A percentile compares a stretch with the other conserved stretches of the same genome.
These are phyloP conservation scores for Vigna unguiculata DNA, from an alignment of 306 rosid genomes.

Conservation along the genomic window DNA sequence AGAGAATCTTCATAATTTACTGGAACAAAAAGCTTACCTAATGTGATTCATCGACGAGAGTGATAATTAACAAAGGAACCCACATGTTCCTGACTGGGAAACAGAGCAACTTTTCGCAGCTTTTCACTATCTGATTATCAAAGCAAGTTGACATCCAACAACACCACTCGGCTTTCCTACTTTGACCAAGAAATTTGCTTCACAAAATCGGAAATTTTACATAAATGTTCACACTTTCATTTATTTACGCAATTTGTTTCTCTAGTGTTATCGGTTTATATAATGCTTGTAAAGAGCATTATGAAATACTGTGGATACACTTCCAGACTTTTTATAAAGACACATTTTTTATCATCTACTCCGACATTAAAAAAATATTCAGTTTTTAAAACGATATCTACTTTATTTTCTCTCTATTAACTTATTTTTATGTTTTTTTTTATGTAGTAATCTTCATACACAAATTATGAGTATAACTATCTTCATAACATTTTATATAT, in stretches of 20 bases:
- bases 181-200: not conserved
- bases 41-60: conserved; percentile 41
- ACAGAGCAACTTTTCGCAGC: conserved; percentile 36
- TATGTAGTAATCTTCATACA: too few species aligned
- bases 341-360: not conserved
- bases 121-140: conserved; percentile 26
- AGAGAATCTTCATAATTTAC: conserved; percentile 41
- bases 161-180: not conserved
- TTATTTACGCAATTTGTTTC: not conserved
- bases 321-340: too few species aligned
- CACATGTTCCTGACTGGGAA: conserved; percentile 52
- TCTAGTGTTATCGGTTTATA: not conserved
- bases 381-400: too few species aligned
- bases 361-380: too few species aligned
- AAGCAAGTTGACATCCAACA: conserved; percentile 20
- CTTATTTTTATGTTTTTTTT: too few species aligned
- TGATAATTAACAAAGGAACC: conserved; percentile 36
- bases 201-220: not conserved
- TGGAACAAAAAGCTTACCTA: conserved; percentile 30
- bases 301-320: not conserved
- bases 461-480: too few species aligned
- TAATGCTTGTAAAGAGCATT: not conserved
- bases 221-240: not conserved
- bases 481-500: too few species aligned
- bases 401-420: too few species aligned